Evolutionary conservation across 1,139 yeast genomes (phyloP), one percentile per base, ranked within the genome.

Genomic region (Wickerhamomyces sp.): DNA sequence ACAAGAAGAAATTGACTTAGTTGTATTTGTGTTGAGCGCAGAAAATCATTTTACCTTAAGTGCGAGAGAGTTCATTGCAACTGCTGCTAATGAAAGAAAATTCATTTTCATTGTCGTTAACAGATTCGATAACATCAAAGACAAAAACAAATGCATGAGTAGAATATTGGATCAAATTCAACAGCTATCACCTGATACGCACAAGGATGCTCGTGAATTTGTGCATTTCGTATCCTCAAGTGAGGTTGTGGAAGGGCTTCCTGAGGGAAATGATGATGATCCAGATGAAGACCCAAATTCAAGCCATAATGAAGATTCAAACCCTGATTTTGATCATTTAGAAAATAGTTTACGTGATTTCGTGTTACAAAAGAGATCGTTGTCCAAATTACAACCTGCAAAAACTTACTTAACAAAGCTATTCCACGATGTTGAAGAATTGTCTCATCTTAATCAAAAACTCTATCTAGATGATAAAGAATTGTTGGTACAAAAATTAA

Each of bases 1-100:
- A 46, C 98, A 94, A 63, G 98, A 94, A 56, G 98, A 94, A 58
- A 94, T 94, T 49, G 99, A 94, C 59, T 70, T 94, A 52, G 96
- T 94, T 8, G 92, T 94, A 0, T 94, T 94, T 67, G 98, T 94
- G 5, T 96, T 94, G 5, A 86, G 85, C 58, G 95, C 98, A 0
- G 97, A 90, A 56, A 94, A 94, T 54, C 97, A 92, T 59, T 85
- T 94, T 56, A 94, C 99, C 0, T 68, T 88, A 39, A 86, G 96
- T 0, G 97, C 97, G 1, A 85, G 88, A 53, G 98, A 94, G 55
- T 94, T 94, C 54, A 87, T 94, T 40, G 73, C 92, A 5, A 79
- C 88, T 31, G 96, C 97, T 2, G 92, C 96, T 1, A 81, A 82
- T 39, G 99, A 94, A 55, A 92, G 90, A 63, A 81, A 94, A 46